Evolutionary conservation across 2,329 filamentous ascomycete species (phyloP).

Genomic region (Exophiala calicioides): DNA sequence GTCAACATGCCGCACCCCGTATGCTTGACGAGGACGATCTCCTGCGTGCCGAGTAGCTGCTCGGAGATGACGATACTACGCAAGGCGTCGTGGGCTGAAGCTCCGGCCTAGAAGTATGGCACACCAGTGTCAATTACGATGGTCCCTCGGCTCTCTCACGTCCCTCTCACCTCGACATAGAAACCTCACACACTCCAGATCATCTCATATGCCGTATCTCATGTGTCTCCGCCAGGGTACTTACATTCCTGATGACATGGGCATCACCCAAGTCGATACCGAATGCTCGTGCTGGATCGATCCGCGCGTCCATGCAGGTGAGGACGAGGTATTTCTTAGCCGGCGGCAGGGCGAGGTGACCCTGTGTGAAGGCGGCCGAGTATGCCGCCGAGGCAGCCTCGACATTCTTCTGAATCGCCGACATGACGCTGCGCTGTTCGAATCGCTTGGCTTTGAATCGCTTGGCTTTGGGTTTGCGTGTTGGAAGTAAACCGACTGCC

Average conservation of each 20-base stretch:
- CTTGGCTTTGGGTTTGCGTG: too few relatives aligned
- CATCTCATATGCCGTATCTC: constrained; percentile 3
- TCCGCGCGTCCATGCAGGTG: constrained; percentile 80
- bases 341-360: constrained; percentile 66
- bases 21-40: constrained; percentile 74
- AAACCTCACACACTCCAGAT: neutral
- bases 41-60: constrained; percentile 73
- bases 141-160: neutral
- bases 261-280: constrained; percentile 73
- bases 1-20: constrained; percentile 73
- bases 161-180: neutral
- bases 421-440: too few relatives aligned
- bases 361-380: constrained; percentile 63
- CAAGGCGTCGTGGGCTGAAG: constrained; percentile 66
- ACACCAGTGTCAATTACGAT: neutral
- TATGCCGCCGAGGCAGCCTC: constrained; percentile 60
- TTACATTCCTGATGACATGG: constrained; percentile 74
- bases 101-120: constrained; percentile 54
- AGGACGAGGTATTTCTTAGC: constrained; percentile 69
- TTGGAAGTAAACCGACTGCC: too few relatives aligned
- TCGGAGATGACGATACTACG: constrained; percentile 76
- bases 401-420: constrained; percentile 57
- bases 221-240: too few relatives aligned
- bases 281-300: constrained; percentile 67
- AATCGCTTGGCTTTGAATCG: too few relatives aligned